Evolutionary conservation across 1,139 yeast genomes (phyloP).

Genomic region (Eremothecium sinecaudum): DNA sequence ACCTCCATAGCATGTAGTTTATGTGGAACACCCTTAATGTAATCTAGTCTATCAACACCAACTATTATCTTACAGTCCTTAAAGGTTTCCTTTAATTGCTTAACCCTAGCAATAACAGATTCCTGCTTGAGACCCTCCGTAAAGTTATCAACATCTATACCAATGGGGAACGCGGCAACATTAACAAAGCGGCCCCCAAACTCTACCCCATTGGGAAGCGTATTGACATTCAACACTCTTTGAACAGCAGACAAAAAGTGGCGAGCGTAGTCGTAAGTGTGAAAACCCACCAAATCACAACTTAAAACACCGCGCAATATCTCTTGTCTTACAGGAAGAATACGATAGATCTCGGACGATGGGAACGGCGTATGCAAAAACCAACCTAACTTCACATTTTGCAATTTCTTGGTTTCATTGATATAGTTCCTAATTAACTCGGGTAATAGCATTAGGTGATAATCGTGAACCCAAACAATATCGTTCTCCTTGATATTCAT

Average conservation of each 20-base stretch:
- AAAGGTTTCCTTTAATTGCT: constrained; percentile 50
- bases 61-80: constrained; percentile 76
- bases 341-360: constrained; percentile 88
- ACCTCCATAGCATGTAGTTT: constrained; percentile 93
- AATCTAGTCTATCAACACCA: constrained; percentile 92
- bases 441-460: constrained; percentile 91
- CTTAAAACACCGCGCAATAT: constrained; percentile 84
- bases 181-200: constrained; percentile 67
- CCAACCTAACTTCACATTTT: constrained; percentile 74
- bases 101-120: constrained; percentile 55
- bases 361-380: constrained; percentile 98
- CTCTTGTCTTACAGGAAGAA: constrained; percentile 90
- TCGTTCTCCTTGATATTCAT: constrained; percentile 71
- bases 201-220: constrained; percentile 86
- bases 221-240: constrained; percentile 69
- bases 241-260: constrained; percentile 92
- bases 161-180: constrained; percentile 97
- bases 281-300: constrained; percentile 94
- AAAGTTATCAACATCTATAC: constrained; percentile 91
- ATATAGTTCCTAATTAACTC: constrained; percentile 66
- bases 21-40: constrained; percentile 96
- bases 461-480: constrained; percentile 95
- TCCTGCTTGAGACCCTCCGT: constrained; percentile 63
- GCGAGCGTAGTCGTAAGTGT: constrained; percentile 98
- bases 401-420: constrained; percentile 29